These are phyloP conservation scores for Kwoniella sp. DNA, from an alignment of 768 basidiomycete species.

Conservation along the genomic window DNA sequence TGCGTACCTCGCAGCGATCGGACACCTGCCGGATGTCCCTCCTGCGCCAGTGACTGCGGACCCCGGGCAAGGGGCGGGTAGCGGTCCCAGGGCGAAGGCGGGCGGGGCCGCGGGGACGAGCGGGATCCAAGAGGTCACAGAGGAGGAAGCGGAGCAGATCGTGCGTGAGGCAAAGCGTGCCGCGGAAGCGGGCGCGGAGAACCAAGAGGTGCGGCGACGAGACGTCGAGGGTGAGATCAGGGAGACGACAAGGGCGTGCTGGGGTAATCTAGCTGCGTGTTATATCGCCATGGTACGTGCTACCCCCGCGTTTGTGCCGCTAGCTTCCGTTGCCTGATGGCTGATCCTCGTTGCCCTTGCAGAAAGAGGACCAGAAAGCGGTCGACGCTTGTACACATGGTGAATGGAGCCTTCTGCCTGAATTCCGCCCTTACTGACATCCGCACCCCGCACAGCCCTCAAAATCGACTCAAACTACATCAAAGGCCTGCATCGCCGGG, in stretches of 20 bases:
- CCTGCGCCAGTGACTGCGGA: no score
- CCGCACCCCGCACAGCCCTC: slow-evolving; percentile 58
- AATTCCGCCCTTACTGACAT: background rate
- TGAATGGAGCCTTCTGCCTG: slow-evolving; percentile 28
- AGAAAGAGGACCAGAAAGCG: slow-evolving; percentile 75
- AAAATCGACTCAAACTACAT: slow-evolving; percentile 75
- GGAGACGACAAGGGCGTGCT: slow-evolving; percentile 65
- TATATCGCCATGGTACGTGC: slow-evolving; percentile 66
- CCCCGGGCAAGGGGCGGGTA: slow-evolving; percentile 3
- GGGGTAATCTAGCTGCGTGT: slow-evolving; percentile 87
- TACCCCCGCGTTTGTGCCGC: background rate
- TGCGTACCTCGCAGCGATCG: slow-evolving; percentile 67
- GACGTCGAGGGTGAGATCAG: slow-evolving; percentile 55
- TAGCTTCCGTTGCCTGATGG: background rate
- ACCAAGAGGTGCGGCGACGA: slow-evolving; percentile 32
- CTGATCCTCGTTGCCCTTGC: background rate
- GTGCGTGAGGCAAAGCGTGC: slow-evolving; percentile 16
- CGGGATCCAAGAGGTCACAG: slow-evolving; percentile 45
- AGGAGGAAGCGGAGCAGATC: slow-evolving; percentile 41
- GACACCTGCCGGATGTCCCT: slow-evolving; percentile 51
- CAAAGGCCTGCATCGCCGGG: slow-evolving; percentile 86
- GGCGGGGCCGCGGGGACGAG: no score
- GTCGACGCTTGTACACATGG: slow-evolving; percentile 78
- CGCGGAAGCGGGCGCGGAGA: background rate
- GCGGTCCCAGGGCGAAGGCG: slow-evolving; percentile 4